Evolutionary conservation across 2,329 filamentous ascomycete species (phyloP), one percentile per base, ranked within the genome.

Genomic region (Erysiphe neolycopersici): DNA sequence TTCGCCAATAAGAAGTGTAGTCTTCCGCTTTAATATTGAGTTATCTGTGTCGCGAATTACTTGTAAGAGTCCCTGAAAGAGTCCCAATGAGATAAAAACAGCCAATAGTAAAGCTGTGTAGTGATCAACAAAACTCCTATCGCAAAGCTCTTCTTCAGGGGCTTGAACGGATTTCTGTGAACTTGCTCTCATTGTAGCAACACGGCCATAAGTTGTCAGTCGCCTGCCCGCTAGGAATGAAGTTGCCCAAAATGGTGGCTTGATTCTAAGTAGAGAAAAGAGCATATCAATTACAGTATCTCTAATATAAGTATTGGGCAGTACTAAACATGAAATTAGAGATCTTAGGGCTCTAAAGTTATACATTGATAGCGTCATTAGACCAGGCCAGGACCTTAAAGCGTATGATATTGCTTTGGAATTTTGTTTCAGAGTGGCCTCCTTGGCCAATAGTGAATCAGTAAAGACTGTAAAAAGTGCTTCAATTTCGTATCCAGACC

Each of bases 141-240:
- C 76, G 31, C 73, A 73, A 17, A 70, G 69, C 44, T 82, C 79
- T 37, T 80, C 72, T 17, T 68, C 64, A 31, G 71, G 68, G 33
- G 68, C 60, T 45, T 65, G 65, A 8, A 64, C 63, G 38, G 65
- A 57, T 18, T 62, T 61, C 47, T 68, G 69, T 13, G 55, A 57
- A 8, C 61, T 59, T 26, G 75, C 67, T 50, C 81, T 83, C 43
- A 95, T 63, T 47, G 83, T 89, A 8, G 83, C 76, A 33, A 95
- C 85, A 52, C 91, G 72, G n/a, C 85, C 87, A 58, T 98, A 98
- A 0, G 89, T 98, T 0, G 91, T 98, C 40, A 98, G 65, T 47
- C 91, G 70, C 50, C 89, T 73, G 8, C 89, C 91, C 32, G 91
- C 89, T 40, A 98, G 69, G 57, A 93, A 98, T 0, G 87, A 91